Percentiles rank a stretch among this genome's conserved stretches.
phyloP scores from a whole-genome alignment of 441 rosid genomes.

The Omphalea diandra region DNA sequence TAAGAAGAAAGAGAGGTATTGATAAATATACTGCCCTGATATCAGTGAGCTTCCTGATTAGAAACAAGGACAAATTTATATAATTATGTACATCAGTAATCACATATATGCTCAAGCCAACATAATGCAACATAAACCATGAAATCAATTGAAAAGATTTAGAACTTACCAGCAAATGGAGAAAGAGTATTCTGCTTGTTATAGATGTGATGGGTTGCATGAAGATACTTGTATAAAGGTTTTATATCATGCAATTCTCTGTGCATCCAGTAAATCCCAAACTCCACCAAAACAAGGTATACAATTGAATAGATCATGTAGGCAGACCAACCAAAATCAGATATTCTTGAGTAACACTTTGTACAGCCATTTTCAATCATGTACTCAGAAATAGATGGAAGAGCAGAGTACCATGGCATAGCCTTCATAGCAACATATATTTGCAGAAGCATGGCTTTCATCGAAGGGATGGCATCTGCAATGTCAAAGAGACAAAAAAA shows the following conservation, averaged over 20 bases:
- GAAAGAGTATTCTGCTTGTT: conserved; percentile 97
- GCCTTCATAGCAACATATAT: conserved; percentile 94
- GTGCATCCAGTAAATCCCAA: conserved; percentile 96
- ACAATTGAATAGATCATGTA: conserved; percentile 43
- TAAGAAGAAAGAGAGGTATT: neutral
- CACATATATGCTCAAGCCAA: neutral
- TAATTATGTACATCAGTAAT: neutral
- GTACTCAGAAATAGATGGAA: conserved; percentile 81
- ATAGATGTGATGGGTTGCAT: conserved; percentile 93
- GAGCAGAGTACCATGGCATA: conserved; percentile 86
- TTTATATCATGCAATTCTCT: conserved; percentile 94
- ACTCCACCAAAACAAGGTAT: conserved; percentile 74
- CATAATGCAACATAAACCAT: neutral
- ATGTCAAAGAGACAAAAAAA: conserved; percentile 20
- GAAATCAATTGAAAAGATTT: neutral
- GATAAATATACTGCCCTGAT: neutral
- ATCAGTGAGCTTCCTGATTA: neutral
- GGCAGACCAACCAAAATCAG: conserved; percentile 61
- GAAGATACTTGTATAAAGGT: conserved; percentile 86
- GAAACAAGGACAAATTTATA: neutral
- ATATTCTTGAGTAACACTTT: conserved; percentile 55
- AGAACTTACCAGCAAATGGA: conserved; percentile 85
- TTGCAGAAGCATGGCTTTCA: conserved; percentile 76
- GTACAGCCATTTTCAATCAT: conserved; percentile 96
- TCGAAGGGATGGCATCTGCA: conserved; percentile 89